A percentile compares a stretch with the other conserved stretches of the same genome.
These are phyloP conservation scores for Kickxella alabastrina DNA, from an alignment of 192 early-diverging fungal species.

Conservation along the genomic window DNA sequence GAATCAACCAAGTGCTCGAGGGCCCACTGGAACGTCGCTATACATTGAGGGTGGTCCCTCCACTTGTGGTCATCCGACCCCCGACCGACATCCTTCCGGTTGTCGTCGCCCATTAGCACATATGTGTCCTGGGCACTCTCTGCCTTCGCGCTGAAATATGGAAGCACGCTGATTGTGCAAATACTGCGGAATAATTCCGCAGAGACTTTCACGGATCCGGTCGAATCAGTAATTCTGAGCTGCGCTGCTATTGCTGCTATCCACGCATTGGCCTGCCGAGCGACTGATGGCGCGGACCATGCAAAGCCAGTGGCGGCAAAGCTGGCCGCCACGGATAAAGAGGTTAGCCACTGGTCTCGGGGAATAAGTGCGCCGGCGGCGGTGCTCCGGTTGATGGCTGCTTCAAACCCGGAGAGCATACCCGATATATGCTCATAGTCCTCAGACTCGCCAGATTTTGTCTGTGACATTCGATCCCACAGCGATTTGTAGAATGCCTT, in stretches of 20 bases:
- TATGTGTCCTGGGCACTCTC: conserved; percentile 1
- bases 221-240: conserved; percentile 1
- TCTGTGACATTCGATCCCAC: conserved; percentile 15
- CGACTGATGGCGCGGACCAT: conserved; percentile 9
- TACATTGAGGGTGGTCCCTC: conserved; percentile 19
- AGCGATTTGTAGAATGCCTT: conserved; percentile 15
- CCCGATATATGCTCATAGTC: background rate
- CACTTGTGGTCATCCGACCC: conserved; percentile 9
- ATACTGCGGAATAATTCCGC: conserved; percentile 11
- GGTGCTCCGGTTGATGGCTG: conserved; percentile 5
- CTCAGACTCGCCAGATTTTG: background rate
- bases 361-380: too few relatives aligned
- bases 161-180: conserved; percentile 12
- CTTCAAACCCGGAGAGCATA: background rate
- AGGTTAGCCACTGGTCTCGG: conserved; percentile 12
- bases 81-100: background rate
- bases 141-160: conserved; percentile 17
- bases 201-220: too few relatives aligned
- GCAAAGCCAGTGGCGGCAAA: conserved; percentile 11
- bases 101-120: conserved; percentile 1
- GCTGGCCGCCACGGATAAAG: conserved; percentile 26
- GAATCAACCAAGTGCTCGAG: conserved; percentile 7
- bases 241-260: conserved; percentile 5
- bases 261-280: conserved; percentile 8
- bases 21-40: conserved; percentile 34